Evolutionary conservation across 768 basidiomycete species (phyloP).

Genomic region (Auricularia sp.): DNA sequence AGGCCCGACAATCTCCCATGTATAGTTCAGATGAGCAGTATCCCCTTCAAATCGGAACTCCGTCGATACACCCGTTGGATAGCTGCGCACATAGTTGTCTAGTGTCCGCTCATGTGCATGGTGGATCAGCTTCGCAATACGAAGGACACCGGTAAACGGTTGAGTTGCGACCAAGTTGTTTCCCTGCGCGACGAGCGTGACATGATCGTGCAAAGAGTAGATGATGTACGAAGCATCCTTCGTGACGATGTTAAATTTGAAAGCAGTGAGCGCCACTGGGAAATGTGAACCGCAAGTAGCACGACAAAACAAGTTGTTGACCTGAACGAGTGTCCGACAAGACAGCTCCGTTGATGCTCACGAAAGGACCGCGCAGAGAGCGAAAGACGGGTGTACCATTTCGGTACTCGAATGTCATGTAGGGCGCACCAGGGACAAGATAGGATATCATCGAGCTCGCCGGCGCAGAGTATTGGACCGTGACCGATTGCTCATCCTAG

Average conservation of each 20-base stretch:
- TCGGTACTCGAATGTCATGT: constrained; percentile 24
- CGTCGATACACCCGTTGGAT: constrained; percentile 19
- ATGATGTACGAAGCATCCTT: constrained; percentile 23
- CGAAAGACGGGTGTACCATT: constrained; percentile 23
- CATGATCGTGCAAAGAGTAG: constrained; percentile 23
- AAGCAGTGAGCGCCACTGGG: constrained; percentile 11
- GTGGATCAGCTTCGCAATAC: constrained; percentile 13
- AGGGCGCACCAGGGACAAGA: constrained; percentile 26
- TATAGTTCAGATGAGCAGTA: constrained; percentile 22
- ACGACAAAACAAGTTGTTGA: not conserved
- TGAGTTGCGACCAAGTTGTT: constrained; percentile 17
- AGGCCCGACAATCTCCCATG: constrained; percentile 21
- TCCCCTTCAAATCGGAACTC: constrained; percentile 23
- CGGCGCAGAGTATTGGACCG: constrained; percentile 22
- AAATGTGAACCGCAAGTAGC: not conserved
- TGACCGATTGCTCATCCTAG: constrained; percentile 27
- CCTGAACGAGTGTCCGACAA: not conserved
- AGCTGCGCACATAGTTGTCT: constrained; percentile 22
- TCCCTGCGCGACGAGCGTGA: constrained; percentile 19
- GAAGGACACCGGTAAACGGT: constrained; percentile 20
- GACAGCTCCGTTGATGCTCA: not conserved
- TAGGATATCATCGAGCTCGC: constrained; percentile 24
- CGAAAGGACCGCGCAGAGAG: constrained; percentile 20
- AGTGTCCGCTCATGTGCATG: constrained; percentile 20
- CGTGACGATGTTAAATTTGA: constrained; percentile 22